These are phyloP conservation scores for Epichloe festucae DNA, from an alignment of 2,329 filamentous ascomycete genomes.

Conservation along the genomic window DNA sequence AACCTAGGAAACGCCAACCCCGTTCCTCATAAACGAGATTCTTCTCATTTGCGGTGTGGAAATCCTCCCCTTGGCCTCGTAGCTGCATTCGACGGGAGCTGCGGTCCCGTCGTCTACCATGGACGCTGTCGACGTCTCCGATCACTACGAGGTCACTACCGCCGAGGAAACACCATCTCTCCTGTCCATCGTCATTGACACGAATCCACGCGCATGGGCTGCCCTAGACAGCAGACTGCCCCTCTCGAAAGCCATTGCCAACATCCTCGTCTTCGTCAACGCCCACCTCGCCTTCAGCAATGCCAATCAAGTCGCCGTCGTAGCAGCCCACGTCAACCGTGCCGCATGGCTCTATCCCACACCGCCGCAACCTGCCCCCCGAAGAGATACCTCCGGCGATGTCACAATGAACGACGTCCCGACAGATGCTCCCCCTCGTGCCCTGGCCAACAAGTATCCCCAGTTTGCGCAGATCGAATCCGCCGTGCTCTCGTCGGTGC, in stretches of 20 bases:
- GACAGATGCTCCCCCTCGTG: conserved; percentile 19
- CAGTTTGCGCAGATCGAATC: conserved; percentile 81
- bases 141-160: conserved; percentile 44
- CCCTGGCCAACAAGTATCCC: conserved; percentile 76
- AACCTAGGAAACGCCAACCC: too few relatives aligned
- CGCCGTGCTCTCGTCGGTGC: conserved; percentile 62
- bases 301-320: conserved; percentile 80
- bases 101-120: conserved; percentile 23
- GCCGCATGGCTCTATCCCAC: conserved; percentile 82
- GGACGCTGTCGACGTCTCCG: conserved; percentile 43
- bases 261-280: conserved; percentile 92
- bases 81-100: conserved; percentile 15
- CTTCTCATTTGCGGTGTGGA: too few relatives aligned
- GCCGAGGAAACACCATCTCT: conserved; percentile 60
- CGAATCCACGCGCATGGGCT: conserved; percentile 90
- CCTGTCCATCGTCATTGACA: conserved; percentile 84
- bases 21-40: too few relatives aligned
- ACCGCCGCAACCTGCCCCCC: conserved; percentile 16
- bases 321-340: conserved; percentile 78
- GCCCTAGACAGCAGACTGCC: conserved; percentile 61
- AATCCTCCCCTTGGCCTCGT: conserved; percentile 16
- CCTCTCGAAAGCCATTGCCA: conserved; percentile 70
- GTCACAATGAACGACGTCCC: conserved; percentile 42
- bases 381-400: conserved; percentile 32
- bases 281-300: conserved; percentile 91